A percentile compares a stretch with the other conserved stretches of the same genome.
These are phyloP conservation scores for Sinapis alba DNA, from an alignment of 441 rosid species.

Conservation along the genomic window DNA sequence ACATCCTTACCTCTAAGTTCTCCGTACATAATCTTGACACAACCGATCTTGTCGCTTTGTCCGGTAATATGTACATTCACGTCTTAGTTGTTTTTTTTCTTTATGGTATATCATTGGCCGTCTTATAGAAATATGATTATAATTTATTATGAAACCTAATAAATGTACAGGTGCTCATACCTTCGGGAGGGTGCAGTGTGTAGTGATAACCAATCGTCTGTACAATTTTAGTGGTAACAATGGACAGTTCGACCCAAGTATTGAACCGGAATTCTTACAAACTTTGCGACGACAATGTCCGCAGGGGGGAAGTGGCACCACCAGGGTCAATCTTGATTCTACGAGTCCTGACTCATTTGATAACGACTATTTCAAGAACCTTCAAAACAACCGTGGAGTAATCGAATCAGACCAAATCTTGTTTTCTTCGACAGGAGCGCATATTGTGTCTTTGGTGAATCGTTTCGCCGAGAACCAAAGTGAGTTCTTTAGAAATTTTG, in stretches of 20 bases:
- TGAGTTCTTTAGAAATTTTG: slow-evolving; percentile 47
- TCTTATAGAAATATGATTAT: neutral
- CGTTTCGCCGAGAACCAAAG: slow-evolving; percentile 38
- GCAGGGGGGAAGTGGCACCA: slow-evolving; percentile 36
- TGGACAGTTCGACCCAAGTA: slow-evolving; percentile 43
- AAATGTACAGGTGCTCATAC: slow-evolving; percentile 51
- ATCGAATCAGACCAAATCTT: slow-evolving; percentile 59
- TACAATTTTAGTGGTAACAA: slow-evolving; percentile 44
- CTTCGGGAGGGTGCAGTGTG: slow-evolving; percentile 57
- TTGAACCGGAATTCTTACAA: slow-evolving; percentile 42
- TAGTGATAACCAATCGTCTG: slow-evolving; percentile 49
- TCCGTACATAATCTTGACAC: slow-evolving; percentile 48
- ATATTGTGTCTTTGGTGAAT: slow-evolving; percentile 46
- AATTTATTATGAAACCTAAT: neutral
- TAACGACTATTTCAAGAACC: slow-evolving; percentile 56
- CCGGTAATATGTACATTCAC: slow-evolving; percentile 35
- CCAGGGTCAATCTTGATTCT: slow-evolving; percentile 44
- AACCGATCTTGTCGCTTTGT: slow-evolving; percentile 53
- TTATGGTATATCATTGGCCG: neutral
- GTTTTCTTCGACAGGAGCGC: slow-evolving; percentile 45
- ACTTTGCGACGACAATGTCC: slow-evolving; percentile 50
- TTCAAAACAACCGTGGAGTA: slow-evolving; percentile 49
- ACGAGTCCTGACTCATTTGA: slow-evolving; percentile 55
- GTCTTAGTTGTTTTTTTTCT: neutral
- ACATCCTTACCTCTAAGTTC: slow-evolving; percentile 43